A percentile compares a stretch with the other conserved stretches of the same genome.
phyloP scores from a whole-genome alignment of 768 basidiomycete species.

The Pleurotus giganteus region DNA sequence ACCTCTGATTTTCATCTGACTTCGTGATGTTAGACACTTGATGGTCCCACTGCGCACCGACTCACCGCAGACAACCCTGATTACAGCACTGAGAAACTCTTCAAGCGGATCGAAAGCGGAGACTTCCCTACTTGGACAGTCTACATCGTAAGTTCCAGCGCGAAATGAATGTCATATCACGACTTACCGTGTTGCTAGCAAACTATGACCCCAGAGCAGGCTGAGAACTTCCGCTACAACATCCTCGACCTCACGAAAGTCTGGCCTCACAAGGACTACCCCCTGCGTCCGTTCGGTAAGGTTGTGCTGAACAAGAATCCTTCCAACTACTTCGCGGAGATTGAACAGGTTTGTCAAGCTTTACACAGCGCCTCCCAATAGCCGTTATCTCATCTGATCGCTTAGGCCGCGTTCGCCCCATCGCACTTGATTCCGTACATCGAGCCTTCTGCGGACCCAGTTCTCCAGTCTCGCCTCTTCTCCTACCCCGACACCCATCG shows the following conservation, averaged over 20 bases:
- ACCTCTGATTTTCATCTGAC: background rate
- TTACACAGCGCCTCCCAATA: conserved; percentile 20
- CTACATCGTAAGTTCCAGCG: conserved; percentile 57
- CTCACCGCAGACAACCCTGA: conserved; percentile 80
- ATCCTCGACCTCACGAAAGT: conserved; percentile 89
- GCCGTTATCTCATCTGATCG: conserved; percentile 19
- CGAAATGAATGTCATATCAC: background rate
- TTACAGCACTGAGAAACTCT: conserved; percentile 76
- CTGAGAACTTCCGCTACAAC: conserved; percentile 88
- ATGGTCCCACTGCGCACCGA: conserved; percentile 58
- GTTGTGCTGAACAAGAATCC: conserved; percentile 77
- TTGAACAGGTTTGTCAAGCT: conserved; percentile 78
- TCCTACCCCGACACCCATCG: conserved; percentile 91
- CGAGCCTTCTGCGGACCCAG: conserved; percentile 88
- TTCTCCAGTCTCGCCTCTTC: conserved; percentile 93
- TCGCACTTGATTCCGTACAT: conserved; percentile 86
- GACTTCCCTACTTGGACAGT: conserved; percentile 88
- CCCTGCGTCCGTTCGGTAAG: conserved; percentile 86
- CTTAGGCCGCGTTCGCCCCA: conserved; percentile 78
- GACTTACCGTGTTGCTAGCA: conserved; percentile 44
- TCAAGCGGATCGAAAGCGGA: conserved; percentile 78
- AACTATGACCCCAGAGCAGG: conserved; percentile 92
- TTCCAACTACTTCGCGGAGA: conserved; percentile 91
- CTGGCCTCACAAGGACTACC: conserved; percentile 86
- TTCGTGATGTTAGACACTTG: conserved; percentile 53